Percentiles rank a stretch among this genome's conserved stretches.
Conservation (phyloP, 495 filamentous ascomycete species). For the Aspergillus carlsbadensis region DNA sequence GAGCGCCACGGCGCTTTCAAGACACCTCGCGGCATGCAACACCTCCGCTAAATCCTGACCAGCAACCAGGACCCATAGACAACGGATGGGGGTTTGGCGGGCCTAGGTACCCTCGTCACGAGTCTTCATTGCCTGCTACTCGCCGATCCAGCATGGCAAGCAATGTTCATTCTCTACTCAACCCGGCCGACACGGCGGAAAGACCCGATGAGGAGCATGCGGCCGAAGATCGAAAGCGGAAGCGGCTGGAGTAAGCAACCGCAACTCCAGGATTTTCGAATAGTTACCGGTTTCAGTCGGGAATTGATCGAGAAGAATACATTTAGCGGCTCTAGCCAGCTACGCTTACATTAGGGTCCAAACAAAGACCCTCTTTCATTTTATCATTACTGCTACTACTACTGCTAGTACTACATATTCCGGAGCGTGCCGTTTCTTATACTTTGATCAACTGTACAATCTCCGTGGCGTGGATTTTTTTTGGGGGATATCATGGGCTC, state of each 20-base stretch:
- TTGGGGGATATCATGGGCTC: slow-evolving; percentile 7
- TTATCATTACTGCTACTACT: too few species aligned
- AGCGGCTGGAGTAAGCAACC: slow-evolving; percentile 58
- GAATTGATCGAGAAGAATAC: background rate
- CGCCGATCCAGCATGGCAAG: slow-evolving; percentile 72
- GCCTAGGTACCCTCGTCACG: slow-evolving; percentile 39
- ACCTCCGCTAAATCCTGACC: slow-evolving; percentile 58
- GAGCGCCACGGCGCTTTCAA: slow-evolving; percentile 53
- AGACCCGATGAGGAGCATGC: slow-evolving; percentile 66
- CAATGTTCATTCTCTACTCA: slow-evolving; percentile 76
- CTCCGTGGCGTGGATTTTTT: slow-evolving; percentile 8
- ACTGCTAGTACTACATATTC: slow-evolving; percentile 17
- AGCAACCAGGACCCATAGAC: slow-evolving; percentile 46
- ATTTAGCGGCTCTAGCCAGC: background rate
- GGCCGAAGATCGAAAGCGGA: slow-evolving; percentile 74
- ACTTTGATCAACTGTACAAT: slow-evolving; percentile 21
- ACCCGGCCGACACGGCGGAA: slow-evolving; percentile 78
- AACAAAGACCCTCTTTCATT: too few species aligned
- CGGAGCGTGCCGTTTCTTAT: slow-evolving; percentile 18
- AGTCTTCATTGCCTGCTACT: slow-evolving; percentile 60
- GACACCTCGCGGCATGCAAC: slow-evolving; percentile 69
- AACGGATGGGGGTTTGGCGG: slow-evolving; percentile 59
- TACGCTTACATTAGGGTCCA: slow-evolving; percentile 13
- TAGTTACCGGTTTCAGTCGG: background rate
- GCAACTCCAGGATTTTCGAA: background rate